Conservation (phyloP, 805 yeast genomes). For the Phaffomyces thermotolerans region DNA sequence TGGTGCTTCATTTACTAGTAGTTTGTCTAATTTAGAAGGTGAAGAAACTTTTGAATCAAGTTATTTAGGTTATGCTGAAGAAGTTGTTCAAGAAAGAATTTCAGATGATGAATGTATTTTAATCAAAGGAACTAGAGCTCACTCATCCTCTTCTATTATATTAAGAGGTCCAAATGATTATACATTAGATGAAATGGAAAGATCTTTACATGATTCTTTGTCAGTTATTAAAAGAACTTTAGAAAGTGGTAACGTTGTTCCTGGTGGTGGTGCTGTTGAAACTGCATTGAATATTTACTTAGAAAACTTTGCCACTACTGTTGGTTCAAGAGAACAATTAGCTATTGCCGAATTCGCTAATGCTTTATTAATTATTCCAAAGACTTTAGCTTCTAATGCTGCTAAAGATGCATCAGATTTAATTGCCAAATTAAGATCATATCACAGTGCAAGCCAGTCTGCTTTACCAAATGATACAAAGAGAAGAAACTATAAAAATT, state of each 20-base stretch:
- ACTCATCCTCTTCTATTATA: constrained; percentile 84
- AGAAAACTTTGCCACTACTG: constrained; percentile 96
- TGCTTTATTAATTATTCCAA: constrained; percentile 86
- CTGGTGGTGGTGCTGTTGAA: constrained; percentile 99
- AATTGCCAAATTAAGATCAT: constrained; percentile 90
- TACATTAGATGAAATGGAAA: constrained; percentile 96
- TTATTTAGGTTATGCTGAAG: constrained; percentile 89
- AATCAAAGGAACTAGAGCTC: constrained; percentile 88
- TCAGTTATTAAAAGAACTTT: constrained; percentile 93
- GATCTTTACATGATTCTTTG: constrained; percentile 91
- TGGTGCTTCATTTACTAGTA: constrained; percentile 85
- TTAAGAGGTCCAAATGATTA: constrained; percentile 95
- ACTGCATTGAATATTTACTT: constrained; percentile 89
- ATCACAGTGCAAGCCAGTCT: constrained; percentile 90
- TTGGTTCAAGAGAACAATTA: constrained; percentile 94
- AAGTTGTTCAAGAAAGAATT: constrained; percentile 79
- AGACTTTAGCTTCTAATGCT: constrained; percentile 93
- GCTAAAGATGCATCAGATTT: constrained; percentile 95
- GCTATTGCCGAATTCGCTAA: constrained; percentile 97
- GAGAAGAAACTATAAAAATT: constrained; percentile 79
- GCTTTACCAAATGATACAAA: constrained; percentile 79
- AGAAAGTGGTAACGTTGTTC: constrained; percentile 90
- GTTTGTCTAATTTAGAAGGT: constrained; percentile 85
- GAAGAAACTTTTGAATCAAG: constrained; percentile 82
- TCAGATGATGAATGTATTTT: constrained; percentile 96